These are phyloP conservation scores for Trichoderma brevicompactum DNA, from an alignment of 2,329 filamentous ascomycete species.

Conservation along the genomic window DNA sequence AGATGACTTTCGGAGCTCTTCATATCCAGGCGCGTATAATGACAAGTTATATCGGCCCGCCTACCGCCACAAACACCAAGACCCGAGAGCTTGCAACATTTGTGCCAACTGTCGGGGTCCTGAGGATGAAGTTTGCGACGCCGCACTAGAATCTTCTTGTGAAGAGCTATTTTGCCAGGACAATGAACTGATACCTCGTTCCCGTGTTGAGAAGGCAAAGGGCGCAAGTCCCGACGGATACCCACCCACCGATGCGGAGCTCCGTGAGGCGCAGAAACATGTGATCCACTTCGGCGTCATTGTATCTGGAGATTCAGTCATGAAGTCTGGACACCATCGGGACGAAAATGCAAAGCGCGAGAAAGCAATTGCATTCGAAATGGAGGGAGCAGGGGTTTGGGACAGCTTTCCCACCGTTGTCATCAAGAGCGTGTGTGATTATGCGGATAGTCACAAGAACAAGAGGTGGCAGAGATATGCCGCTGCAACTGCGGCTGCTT, in stretches of 20 bases:
- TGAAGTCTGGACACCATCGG: slow-evolving; percentile 43
- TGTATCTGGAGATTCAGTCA: slow-evolving; percentile 46
- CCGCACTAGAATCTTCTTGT: background rate
- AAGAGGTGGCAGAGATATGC: slow-evolving; percentile 39
- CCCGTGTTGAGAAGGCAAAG: background rate
- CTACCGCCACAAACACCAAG: slow-evolving; percentile 10
- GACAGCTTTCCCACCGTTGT: slow-evolving; percentile 41
- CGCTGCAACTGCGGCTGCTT: slow-evolving; percentile 30
- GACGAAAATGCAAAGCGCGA: slow-evolving; percentile 38
- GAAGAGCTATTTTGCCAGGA: background rate
- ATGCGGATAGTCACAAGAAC: slow-evolving; percentile 46
- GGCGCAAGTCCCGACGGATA: too few species aligned
- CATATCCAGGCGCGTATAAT: background rate
- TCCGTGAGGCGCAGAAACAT: slow-evolving; percentile 2
- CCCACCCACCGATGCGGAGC: background rate
- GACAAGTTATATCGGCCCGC: background rate
- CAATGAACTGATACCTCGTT: background rate
- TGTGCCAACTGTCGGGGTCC: background rate
- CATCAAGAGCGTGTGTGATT: slow-evolving; percentile 46
- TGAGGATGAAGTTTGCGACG: background rate
- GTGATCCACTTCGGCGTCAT: slow-evolving; percentile 41
- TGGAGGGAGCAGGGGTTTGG: slow-evolving; percentile 40
- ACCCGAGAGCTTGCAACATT: background rate
- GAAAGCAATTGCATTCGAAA: slow-evolving; percentile 39
- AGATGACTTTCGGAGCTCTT: background rate